A percentile compares a stretch with the other conserved stretches of the same genome.
Conservation (phyloP, 306 rosid genomes). For the Cucurbita ficifolia region DNA sequence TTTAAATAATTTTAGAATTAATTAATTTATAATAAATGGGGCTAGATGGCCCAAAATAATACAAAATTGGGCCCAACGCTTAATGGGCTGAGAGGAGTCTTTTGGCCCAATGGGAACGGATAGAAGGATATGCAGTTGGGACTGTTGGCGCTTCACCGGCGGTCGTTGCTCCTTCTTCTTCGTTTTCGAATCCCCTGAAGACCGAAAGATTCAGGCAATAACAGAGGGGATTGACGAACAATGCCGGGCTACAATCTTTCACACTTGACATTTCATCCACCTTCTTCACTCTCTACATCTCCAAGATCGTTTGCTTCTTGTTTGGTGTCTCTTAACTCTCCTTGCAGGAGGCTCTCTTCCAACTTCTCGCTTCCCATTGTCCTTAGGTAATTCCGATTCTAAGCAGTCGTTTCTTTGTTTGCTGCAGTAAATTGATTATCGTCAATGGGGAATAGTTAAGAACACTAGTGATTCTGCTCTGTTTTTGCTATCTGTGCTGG, state of each 20-base stretch:
- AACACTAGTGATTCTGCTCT: background rate
- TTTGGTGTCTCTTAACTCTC: constrained; percentile 18
- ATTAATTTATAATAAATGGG: too few relatives aligned
- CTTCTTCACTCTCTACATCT: constrained; percentile 25
- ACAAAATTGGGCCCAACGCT: background rate
- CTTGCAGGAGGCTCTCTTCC: constrained; percentile 20
- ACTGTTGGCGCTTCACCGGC: background rate
- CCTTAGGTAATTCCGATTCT: constrained; percentile 16
- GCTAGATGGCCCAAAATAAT: background rate
- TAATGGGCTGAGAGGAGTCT: background rate
- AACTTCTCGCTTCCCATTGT: constrained; percentile 16
- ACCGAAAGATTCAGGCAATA: background rate
- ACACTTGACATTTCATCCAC: constrained; percentile 18
- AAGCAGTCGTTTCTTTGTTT: background rate
- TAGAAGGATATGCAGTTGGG: background rate
- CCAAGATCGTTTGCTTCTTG: constrained; percentile 24
- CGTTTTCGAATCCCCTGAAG: background rate
- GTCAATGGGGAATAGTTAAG: background rate
- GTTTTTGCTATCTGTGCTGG: constrained; percentile 1
- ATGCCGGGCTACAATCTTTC: constrained; percentile 48
- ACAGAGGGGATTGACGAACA: background rate
- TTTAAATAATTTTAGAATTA: too few relatives aligned
- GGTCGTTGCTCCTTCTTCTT: background rate
- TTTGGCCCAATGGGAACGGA: background rate
- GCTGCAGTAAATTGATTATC: background rate